Conservation (phyloP, 1,284 basidiomycete species). For the Trametes hirsuta region DNA sequence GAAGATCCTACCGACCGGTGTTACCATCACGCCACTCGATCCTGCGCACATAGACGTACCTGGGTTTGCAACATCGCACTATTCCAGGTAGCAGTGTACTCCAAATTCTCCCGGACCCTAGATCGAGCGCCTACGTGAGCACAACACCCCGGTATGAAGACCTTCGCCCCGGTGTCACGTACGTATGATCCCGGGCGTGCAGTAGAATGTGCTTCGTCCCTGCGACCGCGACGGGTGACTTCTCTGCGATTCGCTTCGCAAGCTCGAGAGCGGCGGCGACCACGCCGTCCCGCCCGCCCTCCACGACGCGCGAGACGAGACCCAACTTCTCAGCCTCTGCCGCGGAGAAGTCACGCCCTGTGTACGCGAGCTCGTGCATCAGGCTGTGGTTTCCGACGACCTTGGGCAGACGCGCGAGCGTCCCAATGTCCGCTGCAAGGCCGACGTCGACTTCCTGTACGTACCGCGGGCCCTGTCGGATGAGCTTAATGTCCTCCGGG, state of each 20-base stretch:
- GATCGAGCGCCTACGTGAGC: neutral
- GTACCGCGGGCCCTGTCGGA: neutral
- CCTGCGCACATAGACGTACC: conserved; percentile 42
- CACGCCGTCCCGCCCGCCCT: conserved; percentile 65
- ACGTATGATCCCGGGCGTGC: conserved; percentile 82
- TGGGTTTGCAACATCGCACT: conserved; percentile 68
- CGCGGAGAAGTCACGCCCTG: conserved; percentile 73
- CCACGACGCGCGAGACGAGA: conserved; percentile 76
- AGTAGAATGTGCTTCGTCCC: conserved; percentile 81
- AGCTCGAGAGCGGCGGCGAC: conserved; percentile 64
- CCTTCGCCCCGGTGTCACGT: conserved; percentile 26
- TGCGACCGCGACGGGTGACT: conserved; percentile 82
- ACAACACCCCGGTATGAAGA: neutral
- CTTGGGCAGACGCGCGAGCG: conserved; percentile 85
- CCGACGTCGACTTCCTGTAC: conserved; percentile 88
- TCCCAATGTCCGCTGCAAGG: conserved; percentile 89
- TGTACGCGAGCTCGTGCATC: conserved; percentile 82
- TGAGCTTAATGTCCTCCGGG: neutral
- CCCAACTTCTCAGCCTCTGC: conserved; percentile 76
- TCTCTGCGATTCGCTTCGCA: conserved; percentile 70
- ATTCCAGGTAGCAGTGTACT: conserved; percentile 84
- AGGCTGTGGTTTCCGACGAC: conserved; percentile 80
- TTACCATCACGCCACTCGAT: neutral
- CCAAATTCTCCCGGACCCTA: conserved; percentile 79
- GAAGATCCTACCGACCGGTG: conserved; percentile 28